Percentiles rank a stretch among this genome's conserved stretches.
Evolutionary conservation across 345 rosid genomes (phyloP).

Genomic region (Turnera subulata): DNA sequence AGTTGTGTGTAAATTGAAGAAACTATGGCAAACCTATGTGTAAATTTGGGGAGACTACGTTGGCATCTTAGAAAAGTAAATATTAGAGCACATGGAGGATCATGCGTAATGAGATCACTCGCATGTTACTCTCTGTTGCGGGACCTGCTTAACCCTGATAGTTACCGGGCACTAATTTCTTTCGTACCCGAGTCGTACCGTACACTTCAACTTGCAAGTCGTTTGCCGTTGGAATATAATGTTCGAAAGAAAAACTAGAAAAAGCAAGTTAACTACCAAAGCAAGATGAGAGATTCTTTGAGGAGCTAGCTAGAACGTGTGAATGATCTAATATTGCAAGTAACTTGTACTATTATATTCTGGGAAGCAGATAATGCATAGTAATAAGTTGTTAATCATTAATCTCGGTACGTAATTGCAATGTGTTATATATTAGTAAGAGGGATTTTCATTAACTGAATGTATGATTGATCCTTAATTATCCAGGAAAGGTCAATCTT

Average conservation of each 20-base stretch:
- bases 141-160: slow-evolving; percentile 20
- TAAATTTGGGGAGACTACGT: not conserved
- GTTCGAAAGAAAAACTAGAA: not conserved
- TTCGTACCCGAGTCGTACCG: slow-evolving; percentile 20
- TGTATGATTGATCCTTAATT: too few relatives aligned
- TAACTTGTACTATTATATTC: too few relatives aligned
- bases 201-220: slow-evolving; percentile 26
- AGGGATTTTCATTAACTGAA: too few relatives aligned
- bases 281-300: too few relatives aligned
- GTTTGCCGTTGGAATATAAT: slow-evolving; percentile 1
- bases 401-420: too few relatives aligned
- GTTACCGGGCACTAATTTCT: slow-evolving; percentile 6
- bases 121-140: slow-evolving; percentile 17
- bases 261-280: too few relatives aligned
- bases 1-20: not conserved
- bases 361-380: too few relatives aligned
- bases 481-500: too few relatives aligned
- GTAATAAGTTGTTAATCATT: too few relatives aligned
- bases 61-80: not conserved
- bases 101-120: slow-evolving; percentile 22
- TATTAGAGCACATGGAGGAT: slow-evolving; percentile 30
- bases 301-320: too few relatives aligned
- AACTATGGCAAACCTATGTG: not conserved
- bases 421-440: too few relatives aligned
- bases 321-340: too few relatives aligned